Evolutionary conservation across 257 asterid genomes (phyloP).

Genomic region (Penstemon newberryi): DNA sequence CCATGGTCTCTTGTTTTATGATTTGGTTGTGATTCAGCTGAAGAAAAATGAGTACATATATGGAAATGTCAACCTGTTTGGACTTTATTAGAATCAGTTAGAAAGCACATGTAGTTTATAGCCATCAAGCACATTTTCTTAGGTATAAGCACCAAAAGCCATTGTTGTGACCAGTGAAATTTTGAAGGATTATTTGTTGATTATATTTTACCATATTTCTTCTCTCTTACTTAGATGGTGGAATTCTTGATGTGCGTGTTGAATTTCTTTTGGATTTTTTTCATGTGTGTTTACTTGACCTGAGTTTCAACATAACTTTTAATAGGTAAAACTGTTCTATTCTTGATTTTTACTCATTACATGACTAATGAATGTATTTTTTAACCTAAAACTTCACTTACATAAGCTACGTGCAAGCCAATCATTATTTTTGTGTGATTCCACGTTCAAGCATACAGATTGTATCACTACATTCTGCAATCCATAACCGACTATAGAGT

Average conservation of each 20-base stretch:
- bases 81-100: background rate
- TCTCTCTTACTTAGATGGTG: background rate
- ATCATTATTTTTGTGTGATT: background rate
- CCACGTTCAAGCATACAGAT: background rate
- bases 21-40: constrained; percentile 6
- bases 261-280: background rate
- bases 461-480: background rate
- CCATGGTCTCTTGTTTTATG: background rate
- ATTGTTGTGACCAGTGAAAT: background rate
- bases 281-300: background rate
- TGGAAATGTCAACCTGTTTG: background rate
- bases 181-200: background rate
- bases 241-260: background rate
- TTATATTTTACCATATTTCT: background rate
- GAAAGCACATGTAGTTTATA: background rate
- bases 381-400: background rate
- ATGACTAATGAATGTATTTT: background rate
- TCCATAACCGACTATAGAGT: background rate
- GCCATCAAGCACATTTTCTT: background rate
- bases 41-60: background rate
- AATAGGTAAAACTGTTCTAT: background rate
- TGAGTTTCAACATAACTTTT: background rate
- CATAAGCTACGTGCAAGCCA: background rate
- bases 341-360: background rate
- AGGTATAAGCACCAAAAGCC: background rate